phyloP scores from a whole-genome alignment of 2,329 filamentous ascomycete species.

The Colletotrichum sp. region DNA sequence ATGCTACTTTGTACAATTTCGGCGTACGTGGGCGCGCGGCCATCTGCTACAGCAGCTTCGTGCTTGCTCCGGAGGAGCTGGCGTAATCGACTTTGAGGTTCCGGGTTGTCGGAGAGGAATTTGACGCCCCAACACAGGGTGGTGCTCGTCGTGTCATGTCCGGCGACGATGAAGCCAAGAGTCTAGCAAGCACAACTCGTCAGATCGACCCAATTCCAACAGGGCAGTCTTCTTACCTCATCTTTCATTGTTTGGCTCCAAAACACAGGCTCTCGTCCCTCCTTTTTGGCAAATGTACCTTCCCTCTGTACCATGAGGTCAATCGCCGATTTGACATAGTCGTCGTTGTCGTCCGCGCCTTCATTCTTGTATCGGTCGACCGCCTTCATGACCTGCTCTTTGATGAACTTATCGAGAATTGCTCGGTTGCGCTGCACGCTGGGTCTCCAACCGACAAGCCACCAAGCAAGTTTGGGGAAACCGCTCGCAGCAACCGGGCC shows the following conservation, averaged over 20 bases:
- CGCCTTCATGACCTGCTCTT: neutral
- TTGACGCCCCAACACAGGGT: slow-evolving; percentile 28
- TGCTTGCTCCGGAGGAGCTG: slow-evolving; percentile 13
- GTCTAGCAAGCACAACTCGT: neutral
- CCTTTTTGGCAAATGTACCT: slow-evolving; percentile 20
- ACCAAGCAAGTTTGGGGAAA: neutral
- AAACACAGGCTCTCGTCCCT: slow-evolving; percentile 2
- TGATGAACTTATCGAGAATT: neutral
- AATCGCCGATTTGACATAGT: slow-evolving; percentile 22
- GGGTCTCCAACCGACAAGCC: neutral
- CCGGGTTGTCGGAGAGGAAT: slow-evolving; percentile 17
- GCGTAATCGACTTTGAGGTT: slow-evolving; percentile 28
- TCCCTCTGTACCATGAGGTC: slow-evolving; percentile 40
- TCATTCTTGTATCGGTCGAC: neutral
- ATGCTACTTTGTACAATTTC: slow-evolving; percentile 24
- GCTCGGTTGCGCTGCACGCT: neutral
- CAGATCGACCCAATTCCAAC: neutral
- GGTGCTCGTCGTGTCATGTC: slow-evolving; percentile 29
- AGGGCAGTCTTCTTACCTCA: neutral
- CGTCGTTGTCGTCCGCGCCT: neutral
- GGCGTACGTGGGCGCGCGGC: slow-evolving; percentile 18
- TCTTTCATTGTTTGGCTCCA: neutral
- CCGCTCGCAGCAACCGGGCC: neutral
- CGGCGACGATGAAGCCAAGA: slow-evolving; percentile 27
- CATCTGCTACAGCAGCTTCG: slow-evolving; percentile 13